Percentiles rank a stretch among this genome's conserved stretches.
Conservation (phyloP, 352 stramenopile genomes). For the Pythium phragmitis region DNA sequence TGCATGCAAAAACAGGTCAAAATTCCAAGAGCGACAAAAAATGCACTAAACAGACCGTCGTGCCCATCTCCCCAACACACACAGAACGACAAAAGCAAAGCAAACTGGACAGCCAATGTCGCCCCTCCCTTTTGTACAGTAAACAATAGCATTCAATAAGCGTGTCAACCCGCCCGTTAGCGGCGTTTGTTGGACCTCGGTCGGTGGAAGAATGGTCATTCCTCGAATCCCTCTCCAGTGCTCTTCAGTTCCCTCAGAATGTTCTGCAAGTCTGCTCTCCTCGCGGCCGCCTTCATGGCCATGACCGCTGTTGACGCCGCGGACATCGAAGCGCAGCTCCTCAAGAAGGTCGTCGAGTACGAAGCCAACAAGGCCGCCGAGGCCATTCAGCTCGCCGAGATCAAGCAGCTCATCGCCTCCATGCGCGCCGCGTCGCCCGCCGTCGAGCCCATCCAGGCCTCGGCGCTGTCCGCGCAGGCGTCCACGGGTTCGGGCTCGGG, state of each 20-base stretch:
- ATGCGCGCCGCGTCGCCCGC: constrained; percentile 5
- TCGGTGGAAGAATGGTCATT: not conserved
- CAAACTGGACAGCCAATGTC: not conserved
- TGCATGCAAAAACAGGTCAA: not conserved
- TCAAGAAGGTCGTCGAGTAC: constrained; percentile 19
- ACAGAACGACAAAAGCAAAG: not conserved
- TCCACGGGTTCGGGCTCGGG: constrained; percentile 6
- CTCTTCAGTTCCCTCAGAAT: constrained; percentile 1
- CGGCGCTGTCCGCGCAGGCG: not conserved
- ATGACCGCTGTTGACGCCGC: not conserved
- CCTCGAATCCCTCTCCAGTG: constrained; percentile 1
- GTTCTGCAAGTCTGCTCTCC: constrained; percentile 3
- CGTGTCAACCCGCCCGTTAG: not conserved
- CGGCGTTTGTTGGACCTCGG: not conserved
- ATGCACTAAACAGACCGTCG: not conserved
- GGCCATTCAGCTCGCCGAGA: constrained; percentile 12
- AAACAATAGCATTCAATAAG: not conserved
- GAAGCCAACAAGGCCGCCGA: constrained; percentile 3
- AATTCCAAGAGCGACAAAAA: not conserved
- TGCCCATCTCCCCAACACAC: not conserved
- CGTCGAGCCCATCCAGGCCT: constrained; percentile 1
- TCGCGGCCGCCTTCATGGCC: not conserved
- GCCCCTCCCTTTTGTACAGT: not conserved
- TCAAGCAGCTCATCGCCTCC: constrained; percentile 12
- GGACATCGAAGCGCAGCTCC: constrained; percentile 4